These are phyloP conservation scores for Pythium rhizo-oryzae DNA, from an alignment of 352 stramenopile genomes.

Conservation along the genomic window DNA sequence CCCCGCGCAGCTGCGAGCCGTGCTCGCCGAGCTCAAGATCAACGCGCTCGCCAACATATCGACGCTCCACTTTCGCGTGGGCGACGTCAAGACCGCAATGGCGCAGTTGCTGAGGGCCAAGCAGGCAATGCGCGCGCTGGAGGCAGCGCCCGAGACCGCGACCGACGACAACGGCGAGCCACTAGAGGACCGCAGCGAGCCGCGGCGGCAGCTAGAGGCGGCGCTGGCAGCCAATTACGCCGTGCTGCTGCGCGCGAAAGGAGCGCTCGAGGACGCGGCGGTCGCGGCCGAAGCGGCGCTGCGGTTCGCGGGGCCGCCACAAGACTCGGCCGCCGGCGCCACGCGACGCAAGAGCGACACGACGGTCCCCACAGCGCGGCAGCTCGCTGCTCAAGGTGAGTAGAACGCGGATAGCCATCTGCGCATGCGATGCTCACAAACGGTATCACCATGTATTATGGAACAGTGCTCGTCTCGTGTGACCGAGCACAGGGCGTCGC, in stretches of 20 bases:
- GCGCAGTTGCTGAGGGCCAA: slow-evolving; percentile 43
- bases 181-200: neutral
- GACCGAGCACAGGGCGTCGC: slow-evolving; percentile 5
- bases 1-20: slow-evolving; percentile 24
- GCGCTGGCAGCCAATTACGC: slow-evolving; percentile 47
- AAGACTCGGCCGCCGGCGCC: neutral
- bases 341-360: neutral
- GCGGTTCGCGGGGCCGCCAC: slow-evolving; percentile 13
- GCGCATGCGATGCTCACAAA: neutral
- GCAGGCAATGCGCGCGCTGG: slow-evolving; percentile 19
- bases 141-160: neutral
- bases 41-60: slow-evolving; percentile 49
- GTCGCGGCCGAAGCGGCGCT: slow-evolving; percentile 34
- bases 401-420: too few relatives aligned
- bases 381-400: slow-evolving; percentile 13
- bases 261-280: slow-evolving; percentile 37
- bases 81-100: slow-evolving; percentile 41
- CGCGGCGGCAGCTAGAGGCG: slow-evolving; percentile 28
- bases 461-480: slow-evolving; percentile 20
- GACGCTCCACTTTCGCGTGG: slow-evolving; percentile 35
- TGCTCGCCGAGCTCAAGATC: slow-evolving; percentile 30
- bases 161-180: too few relatives aligned
- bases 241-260: slow-evolving; percentile 43
- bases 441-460: neutral
- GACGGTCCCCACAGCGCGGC: neutral